A percentile compares a stretch with the other conserved stretches of the same genome.
Conservation (phyloP, 352 stramenopile genomes). For the Phytophthora sojae region DNA sequence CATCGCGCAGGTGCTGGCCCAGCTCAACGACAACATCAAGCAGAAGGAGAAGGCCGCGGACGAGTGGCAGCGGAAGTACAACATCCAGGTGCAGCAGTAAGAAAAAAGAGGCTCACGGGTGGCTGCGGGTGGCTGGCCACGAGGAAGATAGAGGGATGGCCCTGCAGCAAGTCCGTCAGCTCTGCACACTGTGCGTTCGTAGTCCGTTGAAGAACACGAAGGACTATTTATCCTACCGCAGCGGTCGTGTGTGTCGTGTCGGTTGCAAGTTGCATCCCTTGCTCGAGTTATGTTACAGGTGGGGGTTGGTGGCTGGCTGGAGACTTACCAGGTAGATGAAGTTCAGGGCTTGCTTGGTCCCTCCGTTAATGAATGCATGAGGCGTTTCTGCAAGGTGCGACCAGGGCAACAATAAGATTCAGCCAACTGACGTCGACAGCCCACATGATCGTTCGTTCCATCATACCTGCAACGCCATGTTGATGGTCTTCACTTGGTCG, state of each 20-base stretch:
- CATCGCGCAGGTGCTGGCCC: conserved; percentile 76
- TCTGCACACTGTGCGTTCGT: conserved; percentile 24
- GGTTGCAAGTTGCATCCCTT: conserved; percentile 3
- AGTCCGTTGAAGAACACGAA: conserved; percentile 41
- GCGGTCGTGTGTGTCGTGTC: background rate
- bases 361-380: conserved; percentile 63
- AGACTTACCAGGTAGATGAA: background rate
- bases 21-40: conserved; percentile 84
- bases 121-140: background rate
- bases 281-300: conserved; percentile 22
- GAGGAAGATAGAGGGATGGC: conserved; percentile 3
- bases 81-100: conserved; percentile 87
- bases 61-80: conserved; percentile 89
- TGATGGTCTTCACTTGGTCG: conserved; percentile 83
- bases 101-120: background rate
- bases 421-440: background rate
- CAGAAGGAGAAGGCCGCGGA: conserved; percentile 86
- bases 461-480: conserved; percentile 75
- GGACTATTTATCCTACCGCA: conserved; percentile 44
- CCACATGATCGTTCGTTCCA: background rate
- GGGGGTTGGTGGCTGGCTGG: background rate
- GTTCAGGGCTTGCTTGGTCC: conserved; percentile 31
- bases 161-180: background rate
- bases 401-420: background rate
- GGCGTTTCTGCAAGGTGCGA: conserved; percentile 49